Percentiles rank a stretch among this genome's conserved stretches.
Conservation (phyloP, 2,329 filamentous ascomycete species). For the Trichoderma sp. region DNA sequence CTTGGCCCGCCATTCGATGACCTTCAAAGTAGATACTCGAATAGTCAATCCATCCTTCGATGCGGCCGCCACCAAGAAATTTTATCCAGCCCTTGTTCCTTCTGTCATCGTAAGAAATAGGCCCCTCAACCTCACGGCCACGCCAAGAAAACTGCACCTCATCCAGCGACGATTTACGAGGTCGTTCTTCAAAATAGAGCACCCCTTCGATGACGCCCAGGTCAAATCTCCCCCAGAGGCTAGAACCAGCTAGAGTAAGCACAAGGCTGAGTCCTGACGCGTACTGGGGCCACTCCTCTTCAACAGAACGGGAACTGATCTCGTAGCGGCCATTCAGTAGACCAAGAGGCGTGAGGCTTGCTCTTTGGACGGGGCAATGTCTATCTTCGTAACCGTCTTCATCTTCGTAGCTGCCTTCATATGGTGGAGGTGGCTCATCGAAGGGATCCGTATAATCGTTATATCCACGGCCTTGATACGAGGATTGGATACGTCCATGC, state of each 20-base stretch:
- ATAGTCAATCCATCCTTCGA: slow-evolving; percentile 41
- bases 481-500: slow-evolving; percentile 34
- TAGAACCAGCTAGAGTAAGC: slow-evolving; percentile 45
- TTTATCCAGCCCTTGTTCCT: slow-evolving; percentile 39
- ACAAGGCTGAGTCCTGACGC: slow-evolving; percentile 40
- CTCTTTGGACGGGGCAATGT: background rate
- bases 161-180: slow-evolving; percentile 39
- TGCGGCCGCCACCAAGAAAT: slow-evolving; percentile 45
- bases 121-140: slow-evolving; percentile 40
- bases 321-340: slow-evolving; percentile 52
- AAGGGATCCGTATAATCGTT: slow-evolving; percentile 10
- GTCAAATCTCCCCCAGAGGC: slow-evolving; percentile 53
- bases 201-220: slow-evolving; percentile 49
- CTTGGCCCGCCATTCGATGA: slow-evolving; percentile 34
- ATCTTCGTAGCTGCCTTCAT: slow-evolving; percentile 29
- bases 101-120: slow-evolving; percentile 35
- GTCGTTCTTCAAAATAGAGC: slow-evolving; percentile 46
- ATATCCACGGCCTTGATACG: background rate
- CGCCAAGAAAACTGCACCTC: slow-evolving; percentile 43
- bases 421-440: slow-evolving; percentile 31
- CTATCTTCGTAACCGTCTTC: slow-evolving; percentile 25
- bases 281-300: slow-evolving; percentile 35
- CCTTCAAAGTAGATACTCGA: slow-evolving; percentile 38
- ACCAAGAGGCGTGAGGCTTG: slow-evolving; percentile 38
- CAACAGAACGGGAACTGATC: slow-evolving; percentile 39